A percentile compares a stretch with the other conserved stretches of the same genome.
These are phyloP conservation scores for Puccinia polysora DNA, from an alignment of 1,284 basidiomycete species.

Conservation along the genomic window DNA sequence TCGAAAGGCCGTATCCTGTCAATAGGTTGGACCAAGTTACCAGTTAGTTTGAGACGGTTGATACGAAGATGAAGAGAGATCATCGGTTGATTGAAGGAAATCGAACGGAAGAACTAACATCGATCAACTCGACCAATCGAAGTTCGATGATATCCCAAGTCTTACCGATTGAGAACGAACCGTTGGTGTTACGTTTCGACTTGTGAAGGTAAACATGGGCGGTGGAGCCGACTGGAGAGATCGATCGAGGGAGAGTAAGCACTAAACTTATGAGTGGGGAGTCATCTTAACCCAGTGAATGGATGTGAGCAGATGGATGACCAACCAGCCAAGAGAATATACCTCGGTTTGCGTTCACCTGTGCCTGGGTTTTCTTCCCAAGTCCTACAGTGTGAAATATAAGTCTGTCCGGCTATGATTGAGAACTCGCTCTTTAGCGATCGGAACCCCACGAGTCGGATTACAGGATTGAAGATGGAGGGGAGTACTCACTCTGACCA, in stretches of 20 bases:
- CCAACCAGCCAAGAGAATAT: slow-evolving; percentile 79
- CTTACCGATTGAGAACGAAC: slow-evolving; percentile 94
- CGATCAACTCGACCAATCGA: slow-evolving; percentile 68
- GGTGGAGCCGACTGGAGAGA: slow-evolving; percentile 3
- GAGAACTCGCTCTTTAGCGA: no score
- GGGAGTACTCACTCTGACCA: slow-evolving; percentile 40
- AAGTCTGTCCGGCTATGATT: slow-evolving; percentile 54
- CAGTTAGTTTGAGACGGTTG: background rate
- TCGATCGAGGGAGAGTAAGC: background rate
- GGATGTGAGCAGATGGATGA: slow-evolving; percentile 48
- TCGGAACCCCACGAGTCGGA: background rate
- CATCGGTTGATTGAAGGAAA: background rate
- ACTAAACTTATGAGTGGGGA: slow-evolving; percentile 62
- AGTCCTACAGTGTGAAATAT: slow-evolving; percentile 80
- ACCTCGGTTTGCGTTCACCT: slow-evolving; percentile 72
- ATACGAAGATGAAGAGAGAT: background rate
- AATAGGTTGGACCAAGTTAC: background rate
- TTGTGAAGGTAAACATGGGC: slow-evolving; percentile 65
- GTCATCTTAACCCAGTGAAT: slow-evolving; percentile 60
- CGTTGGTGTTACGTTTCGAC: slow-evolving; percentile 90
- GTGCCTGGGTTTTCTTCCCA: slow-evolving; percentile 68
- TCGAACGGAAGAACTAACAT: slow-evolving; percentile 58
- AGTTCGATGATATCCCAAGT: slow-evolving; percentile 86
- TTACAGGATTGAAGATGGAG: background rate
- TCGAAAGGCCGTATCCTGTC: slow-evolving; percentile 34